Evolutionary conservation across 768 basidiomycete genomes (phyloP), one percentile per base, ranked within the genome.

Genomic region (Naganishia vishniacii): DNA sequence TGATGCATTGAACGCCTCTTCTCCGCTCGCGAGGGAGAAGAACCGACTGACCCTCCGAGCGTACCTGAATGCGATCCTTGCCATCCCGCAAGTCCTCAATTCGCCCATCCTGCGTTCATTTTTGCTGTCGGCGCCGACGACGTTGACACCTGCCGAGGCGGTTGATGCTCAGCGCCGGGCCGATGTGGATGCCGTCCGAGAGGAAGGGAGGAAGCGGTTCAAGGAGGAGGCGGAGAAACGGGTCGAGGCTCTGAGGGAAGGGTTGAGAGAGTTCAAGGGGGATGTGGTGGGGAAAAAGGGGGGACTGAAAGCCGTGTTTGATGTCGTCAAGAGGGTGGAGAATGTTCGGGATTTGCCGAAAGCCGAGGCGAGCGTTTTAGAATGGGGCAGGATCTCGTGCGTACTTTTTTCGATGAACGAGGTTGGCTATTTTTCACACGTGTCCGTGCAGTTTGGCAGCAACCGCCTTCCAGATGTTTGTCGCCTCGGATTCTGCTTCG

Each of bases 351-450:
- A 85, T 71, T 78, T 99, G 46, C 94, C 95, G 6, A 75, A 80
- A 7, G 89, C 93, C 66, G 97, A 92, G 71, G 82, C 84, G 68
- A 88, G 91, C 42, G 91, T 97, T 48, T 74, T 94, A 7, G 94
- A 98, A 77, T 99, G 95, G 94, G 95, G 88, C 5, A 81, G 93
- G 61, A 95, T 97, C 73, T 94, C 94, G 91, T 94, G 65, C 73
- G 91, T 25, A 34, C 41, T 25, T 4, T 26, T 3, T 31, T 49
- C 13, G 42, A n/a, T 53, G 45, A 20, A 34, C 48, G 37, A 15
- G 13, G 23, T 8, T 32, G 31, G 23, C n/a, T 45, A 31, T 20
- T 18, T 48, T 0, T 25, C 6, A 48, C 15, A 7, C 26, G 18
- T 23, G 47, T 3, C n/a, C n/a, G 4, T 11, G 9, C 71, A 98